Base-by-base conservation (phyloP, 169 alveolate species). In the Cryptosporidium ubiquitum region DNA sequence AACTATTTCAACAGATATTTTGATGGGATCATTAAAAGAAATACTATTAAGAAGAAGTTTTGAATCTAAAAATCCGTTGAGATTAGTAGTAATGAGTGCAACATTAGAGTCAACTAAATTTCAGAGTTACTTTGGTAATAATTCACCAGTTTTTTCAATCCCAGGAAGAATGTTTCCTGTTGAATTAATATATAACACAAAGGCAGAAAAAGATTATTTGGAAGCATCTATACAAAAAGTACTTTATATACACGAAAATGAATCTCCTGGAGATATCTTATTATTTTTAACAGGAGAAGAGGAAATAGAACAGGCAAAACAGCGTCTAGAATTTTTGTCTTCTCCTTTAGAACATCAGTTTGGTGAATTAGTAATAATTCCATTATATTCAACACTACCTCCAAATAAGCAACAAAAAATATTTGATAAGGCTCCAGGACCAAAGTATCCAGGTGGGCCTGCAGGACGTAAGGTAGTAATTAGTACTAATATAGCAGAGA, bases 401-500 rank as follows among this genome's bases (percentile, higher is more conserved):
- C 99, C 99, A 2, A 85, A 93, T 52, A 95, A 93, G 91, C 99
- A 98, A 93, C 98, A 97, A 91, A 95, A 93, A 86, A 98, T 98
- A 60, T 99, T 99, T 92, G 99, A 97, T 52, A 95, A 96, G 14
- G 97, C 99, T 5, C 99, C 99, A 1, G 97, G 94, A 12, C 96
- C 97, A 29, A 94, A 96, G 85, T 94, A 94, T 85, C 92, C 92
- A 40, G 99, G 98, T 16, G 96, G 97, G 23, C 96, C 96, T 66
- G 70, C 91, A 29, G 99, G 99, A 6, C 86, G 98, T 31, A 91
- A 92, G 68, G 84, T 93, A 20, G 89, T 84, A 10, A 96, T 99
- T 33, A 96, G 99, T 35, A 99, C 99, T 20, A 99, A 99, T 94
- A 97, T 99, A 37, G 99, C 99, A 0, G 99, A 99, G 93, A 98